Conservation (phyloP, 768 basidiomycete genomes). For the Auricularia heimuer region DNA sequence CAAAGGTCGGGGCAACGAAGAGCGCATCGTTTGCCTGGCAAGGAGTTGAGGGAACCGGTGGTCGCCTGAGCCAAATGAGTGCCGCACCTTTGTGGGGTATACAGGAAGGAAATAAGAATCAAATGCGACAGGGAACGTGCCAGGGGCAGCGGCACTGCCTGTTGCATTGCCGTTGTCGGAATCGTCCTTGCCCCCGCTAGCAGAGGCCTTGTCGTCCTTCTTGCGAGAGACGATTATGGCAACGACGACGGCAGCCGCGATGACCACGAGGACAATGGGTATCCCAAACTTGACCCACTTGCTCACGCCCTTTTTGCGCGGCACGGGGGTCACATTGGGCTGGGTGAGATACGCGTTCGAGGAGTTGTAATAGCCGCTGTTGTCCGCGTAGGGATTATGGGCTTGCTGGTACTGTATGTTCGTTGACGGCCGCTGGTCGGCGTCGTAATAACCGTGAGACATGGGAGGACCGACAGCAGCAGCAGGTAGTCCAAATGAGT, state of each 20-base stretch:
- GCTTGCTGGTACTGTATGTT: conserved; percentile 9
- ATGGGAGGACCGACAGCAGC: too few relatives aligned
- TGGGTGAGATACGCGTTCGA: conserved; percentile 61
- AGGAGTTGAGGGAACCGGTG: background rate
- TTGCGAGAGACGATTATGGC: conserved; percentile 68
- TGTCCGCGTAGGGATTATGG: conserved; percentile 27
- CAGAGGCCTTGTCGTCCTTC: conserved; percentile 27
- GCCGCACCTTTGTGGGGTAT: conserved; percentile 80
- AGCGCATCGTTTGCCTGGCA: conserved; percentile 66
- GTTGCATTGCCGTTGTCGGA: conserved; percentile 12
- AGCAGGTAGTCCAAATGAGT: too few relatives aligned
- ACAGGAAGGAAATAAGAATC: conserved; percentile 73
- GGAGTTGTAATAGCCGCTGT: conserved; percentile 53
- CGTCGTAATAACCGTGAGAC: conserved; percentile 7
- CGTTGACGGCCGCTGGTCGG: conserved; percentile 10
- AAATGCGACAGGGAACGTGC: conserved; percentile 67
- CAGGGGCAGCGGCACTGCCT: conserved; percentile 31
- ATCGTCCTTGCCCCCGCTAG: conserved; percentile 11
- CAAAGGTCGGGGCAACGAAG: conserved; percentile 64
- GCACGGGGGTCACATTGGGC: background rate
- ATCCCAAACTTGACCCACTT: conserved; percentile 52
- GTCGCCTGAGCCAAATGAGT: background rate
- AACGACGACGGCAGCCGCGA: conserved; percentile 41
- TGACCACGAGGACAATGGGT: conserved; percentile 21
- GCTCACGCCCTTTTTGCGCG: conserved; percentile 42